These are phyloP conservation scores for Brassica balearica DNA, from an alignment of 441 rosid genomes.

Conservation along the genomic window DNA sequence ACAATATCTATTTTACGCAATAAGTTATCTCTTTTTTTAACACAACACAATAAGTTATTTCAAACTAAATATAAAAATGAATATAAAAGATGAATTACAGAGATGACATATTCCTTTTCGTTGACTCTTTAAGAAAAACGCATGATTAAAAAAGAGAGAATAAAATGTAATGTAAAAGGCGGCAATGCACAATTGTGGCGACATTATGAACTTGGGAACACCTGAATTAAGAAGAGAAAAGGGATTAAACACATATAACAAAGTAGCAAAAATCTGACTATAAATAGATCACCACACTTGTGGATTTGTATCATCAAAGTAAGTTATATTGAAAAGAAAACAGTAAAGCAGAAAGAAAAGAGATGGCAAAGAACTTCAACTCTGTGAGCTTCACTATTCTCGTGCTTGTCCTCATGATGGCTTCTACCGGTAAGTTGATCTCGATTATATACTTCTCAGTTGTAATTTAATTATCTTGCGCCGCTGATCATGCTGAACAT, in stretches of 20 bases:
- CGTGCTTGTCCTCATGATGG: background rate
- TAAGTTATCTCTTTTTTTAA: no score
- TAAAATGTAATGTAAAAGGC: background rate
- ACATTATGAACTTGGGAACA: background rate
- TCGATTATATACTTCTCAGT: background rate
- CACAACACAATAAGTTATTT: no score
- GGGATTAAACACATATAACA: background rate
- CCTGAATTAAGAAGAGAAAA: background rate
- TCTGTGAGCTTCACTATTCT: background rate
- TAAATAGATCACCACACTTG: background rate
- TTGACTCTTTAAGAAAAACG: no score
- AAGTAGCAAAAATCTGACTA: background rate
- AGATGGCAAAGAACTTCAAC: slow-evolving; percentile 12
- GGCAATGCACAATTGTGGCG: background rate
- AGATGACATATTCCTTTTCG: no score
- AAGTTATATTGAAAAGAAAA: background rate
- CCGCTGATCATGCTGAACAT: background rate
- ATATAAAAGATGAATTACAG: no score
- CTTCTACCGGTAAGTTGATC: background rate
- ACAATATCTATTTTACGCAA: background rate
- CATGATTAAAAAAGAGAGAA: background rate
- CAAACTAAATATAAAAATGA: no score
- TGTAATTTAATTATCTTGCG: background rate
- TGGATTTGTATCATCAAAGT: slow-evolving; percentile 3
- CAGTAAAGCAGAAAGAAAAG: background rate